Conservation (phyloP, 352 stramenopile species). For the Blastocystis sp. region DNA sequence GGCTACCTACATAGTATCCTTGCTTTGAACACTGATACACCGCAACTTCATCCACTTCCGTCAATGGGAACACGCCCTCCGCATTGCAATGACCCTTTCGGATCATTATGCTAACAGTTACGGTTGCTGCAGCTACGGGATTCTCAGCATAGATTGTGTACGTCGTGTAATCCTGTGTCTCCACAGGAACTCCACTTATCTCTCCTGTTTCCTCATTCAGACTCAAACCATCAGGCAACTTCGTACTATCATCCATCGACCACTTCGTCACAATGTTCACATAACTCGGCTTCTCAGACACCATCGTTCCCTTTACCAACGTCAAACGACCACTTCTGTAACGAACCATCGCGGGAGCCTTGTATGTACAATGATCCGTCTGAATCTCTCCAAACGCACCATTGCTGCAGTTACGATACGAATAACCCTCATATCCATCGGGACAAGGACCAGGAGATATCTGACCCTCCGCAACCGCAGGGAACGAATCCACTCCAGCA, state of each 20-base stretch:
- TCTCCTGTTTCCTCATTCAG: neutral
- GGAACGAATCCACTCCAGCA: neutral
- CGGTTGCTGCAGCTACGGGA: neutral
- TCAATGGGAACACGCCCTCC: neutral
- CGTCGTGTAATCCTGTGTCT: neutral
- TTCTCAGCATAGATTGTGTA: constrained; percentile 29
- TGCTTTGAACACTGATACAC: neutral
- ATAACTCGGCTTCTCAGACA: neutral
- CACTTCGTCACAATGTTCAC: neutral
- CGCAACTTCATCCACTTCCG: neutral
- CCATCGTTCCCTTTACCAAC: neutral
- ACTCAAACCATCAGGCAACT: neutral
- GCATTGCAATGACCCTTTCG: neutral
- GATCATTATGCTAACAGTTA: neutral
- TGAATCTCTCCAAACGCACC: neutral
- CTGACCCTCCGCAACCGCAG: neutral
- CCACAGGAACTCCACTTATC: neutral
- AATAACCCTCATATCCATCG: neutral
- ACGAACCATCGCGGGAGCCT: neutral
- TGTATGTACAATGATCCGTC: neutral
- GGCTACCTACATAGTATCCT: neutral
- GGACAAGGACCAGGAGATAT: constrained; percentile 1
- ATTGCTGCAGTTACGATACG: neutral
- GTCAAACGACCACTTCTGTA: neutral
- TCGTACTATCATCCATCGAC: neutral